A percentile compares a stretch with the other conserved stretches of the same genome.
phyloP scores from a whole-genome alignment of 176 grass and related monocot species.

The Oryza punctata region DNA sequence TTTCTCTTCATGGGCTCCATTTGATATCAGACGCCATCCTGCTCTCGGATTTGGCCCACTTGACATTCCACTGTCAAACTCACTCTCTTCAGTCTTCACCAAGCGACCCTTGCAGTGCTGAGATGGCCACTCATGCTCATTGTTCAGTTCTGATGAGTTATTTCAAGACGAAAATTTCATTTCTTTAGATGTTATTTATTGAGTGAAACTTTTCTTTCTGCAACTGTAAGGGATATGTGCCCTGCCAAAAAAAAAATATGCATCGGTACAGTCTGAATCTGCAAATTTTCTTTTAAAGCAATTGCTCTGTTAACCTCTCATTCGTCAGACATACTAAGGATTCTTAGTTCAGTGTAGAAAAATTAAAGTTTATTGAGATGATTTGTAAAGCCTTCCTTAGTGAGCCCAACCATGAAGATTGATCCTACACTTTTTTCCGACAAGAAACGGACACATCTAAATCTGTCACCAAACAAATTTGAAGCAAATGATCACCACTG shows the following conservation, averaged over 20 bases:
- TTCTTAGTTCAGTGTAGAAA: background rate
- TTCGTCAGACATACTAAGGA: background rate
- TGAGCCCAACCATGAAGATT: background rate
- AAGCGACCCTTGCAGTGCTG: background rate
- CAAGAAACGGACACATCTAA: conserved; percentile 11
- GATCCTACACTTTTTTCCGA: conserved; percentile 18
- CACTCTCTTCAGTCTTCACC: background rate
- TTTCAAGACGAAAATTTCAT: background rate
- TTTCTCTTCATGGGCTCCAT: background rate
- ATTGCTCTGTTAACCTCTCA: conserved; percentile 20
- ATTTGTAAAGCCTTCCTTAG: conserved; percentile 5
- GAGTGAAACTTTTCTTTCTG: background rate
- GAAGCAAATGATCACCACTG: conserved; percentile 38
- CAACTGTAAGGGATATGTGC: background rate
- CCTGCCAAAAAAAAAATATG: background rate
- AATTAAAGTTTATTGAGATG: background rate
- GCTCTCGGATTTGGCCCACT: background rate
- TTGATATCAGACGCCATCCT: background rate
- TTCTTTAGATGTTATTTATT: background rate
- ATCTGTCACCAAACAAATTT: conserved; percentile 21
- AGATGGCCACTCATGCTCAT: background rate
- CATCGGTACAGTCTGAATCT: background rate
- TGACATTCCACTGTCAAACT: background rate
- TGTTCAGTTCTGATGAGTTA: background rate
- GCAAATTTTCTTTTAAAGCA: background rate